Conservation (phyloP, 1,284 basidiomycete genomes). For the Tilletia caries region DNA sequence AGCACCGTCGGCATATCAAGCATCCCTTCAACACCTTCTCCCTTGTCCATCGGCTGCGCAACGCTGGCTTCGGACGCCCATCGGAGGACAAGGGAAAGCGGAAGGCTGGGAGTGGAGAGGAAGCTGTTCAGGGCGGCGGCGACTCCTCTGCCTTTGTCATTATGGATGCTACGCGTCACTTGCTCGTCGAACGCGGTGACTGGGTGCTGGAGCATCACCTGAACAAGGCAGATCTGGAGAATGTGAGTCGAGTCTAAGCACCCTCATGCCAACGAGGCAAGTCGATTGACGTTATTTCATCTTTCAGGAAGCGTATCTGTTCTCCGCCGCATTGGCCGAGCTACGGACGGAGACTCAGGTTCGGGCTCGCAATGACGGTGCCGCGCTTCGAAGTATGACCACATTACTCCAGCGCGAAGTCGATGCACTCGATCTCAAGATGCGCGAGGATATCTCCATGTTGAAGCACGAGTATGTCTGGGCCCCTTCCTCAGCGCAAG, state of each 20-base stretch:
- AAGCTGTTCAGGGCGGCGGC: not conserved
- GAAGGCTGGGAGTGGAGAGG: not conserved
- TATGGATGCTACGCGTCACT: slow-evolving; percentile 78
- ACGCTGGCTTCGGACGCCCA: not conserved
- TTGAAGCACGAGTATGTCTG: slow-evolving; percentile 81
- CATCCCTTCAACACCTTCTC: slow-evolving; percentile 14
- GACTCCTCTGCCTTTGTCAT: slow-evolving; percentile 55
- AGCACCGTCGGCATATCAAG: not conserved
- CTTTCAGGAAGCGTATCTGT: slow-evolving; percentile 75
- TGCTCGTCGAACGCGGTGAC: slow-evolving; percentile 74
- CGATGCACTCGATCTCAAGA: slow-evolving; percentile 78
- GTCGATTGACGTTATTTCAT: not conserved
- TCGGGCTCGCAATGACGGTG: slow-evolving; percentile 77
- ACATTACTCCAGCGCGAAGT: slow-evolving; percentile 79
- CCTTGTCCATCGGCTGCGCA: slow-evolving; percentile 2
- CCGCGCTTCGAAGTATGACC: slow-evolving; percentile 72
- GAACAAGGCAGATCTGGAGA: slow-evolving; percentile 80
- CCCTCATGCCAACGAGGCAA: not conserved
- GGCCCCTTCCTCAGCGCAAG: not conserved
- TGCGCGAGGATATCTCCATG: slow-evolving; percentile 86
- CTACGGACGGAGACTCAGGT: slow-evolving; percentile 81
- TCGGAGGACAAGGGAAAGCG: not conserved
- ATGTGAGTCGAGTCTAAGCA: slow-evolving; percentile 62
- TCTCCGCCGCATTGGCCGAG: slow-evolving; percentile 87
- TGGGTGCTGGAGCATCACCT: slow-evolving; percentile 71